These are phyloP conservation scores for Didymella pomorum DNA, from an alignment of 2,329 filamentous ascomycete species.

Conservation along the genomic window DNA sequence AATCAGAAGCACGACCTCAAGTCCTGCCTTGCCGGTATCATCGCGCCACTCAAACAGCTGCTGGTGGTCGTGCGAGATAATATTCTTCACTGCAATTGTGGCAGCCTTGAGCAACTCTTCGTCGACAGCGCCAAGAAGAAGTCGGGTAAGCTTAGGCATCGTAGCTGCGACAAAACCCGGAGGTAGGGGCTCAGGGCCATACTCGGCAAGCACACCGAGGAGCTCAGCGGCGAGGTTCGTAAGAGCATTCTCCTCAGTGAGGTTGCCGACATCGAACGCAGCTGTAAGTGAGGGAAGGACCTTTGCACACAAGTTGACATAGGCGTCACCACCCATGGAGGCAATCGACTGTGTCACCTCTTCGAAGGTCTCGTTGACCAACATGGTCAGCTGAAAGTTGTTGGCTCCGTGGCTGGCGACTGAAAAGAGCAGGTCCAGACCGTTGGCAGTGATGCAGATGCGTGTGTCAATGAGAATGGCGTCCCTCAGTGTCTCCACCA, in stretches of 20 bases:
- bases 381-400: constrained; percentile 89
- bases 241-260: constrained; percentile 85
- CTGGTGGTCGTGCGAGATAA: constrained; percentile 86
- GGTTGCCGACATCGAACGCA: constrained; percentile 85
- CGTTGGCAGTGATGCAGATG: constrained; percentile 76
- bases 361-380: constrained; percentile 91
- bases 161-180: constrained; percentile 83
- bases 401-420: constrained; percentile 86
- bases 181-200: constrained; percentile 85
- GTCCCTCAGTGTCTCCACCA: constrained; percentile 85
- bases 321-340: constrained; percentile 70
- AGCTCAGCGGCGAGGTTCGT: constrained; percentile 89
- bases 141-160: constrained; percentile 83
- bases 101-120: constrained; percentile 87
- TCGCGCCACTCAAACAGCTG: constrained; percentile 91
- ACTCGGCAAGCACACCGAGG: constrained; percentile 79
- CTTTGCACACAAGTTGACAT: constrained; percentile 80
- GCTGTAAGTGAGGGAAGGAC: constrained; percentile 87
- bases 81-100: constrained; percentile 85
- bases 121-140: constrained; percentile 84
- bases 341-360: constrained; percentile 77
- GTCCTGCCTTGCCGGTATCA: constrained; percentile 76
- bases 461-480: constrained; percentile 81
- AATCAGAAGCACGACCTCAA: constrained; percentile 89
- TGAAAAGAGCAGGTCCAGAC: constrained; percentile 84